phyloP scores from a whole-genome alignment of 345 rosid species.

The Eucalyptus paniculata region DNA sequence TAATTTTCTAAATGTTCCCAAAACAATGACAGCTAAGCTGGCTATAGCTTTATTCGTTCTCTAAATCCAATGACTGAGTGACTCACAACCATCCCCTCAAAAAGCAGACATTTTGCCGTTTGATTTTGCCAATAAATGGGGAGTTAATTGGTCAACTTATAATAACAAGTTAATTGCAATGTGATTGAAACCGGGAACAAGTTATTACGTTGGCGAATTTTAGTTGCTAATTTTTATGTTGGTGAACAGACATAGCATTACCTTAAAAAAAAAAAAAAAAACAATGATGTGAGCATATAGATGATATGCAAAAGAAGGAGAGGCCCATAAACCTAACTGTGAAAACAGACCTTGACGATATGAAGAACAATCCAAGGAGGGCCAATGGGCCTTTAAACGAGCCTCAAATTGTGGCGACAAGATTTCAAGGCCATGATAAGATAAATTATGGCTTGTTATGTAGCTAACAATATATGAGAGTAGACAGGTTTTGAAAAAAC shows the following conservation, averaged over 20 bases:
- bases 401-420: neutral
- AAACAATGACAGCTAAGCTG: neutral
- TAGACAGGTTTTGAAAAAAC: neutral
- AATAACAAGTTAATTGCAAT: neutral
- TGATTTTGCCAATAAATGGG: neutral
- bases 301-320: neutral
- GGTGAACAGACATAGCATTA: neutral
- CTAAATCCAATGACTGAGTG: neutral
- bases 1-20: neutral
- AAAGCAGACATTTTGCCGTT: too few species aligned
- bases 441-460: neutral
- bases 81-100: neutral
- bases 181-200: neutral
- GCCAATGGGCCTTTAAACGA: neutral
- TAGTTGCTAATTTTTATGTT: neutral
- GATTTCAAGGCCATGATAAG: neutral
- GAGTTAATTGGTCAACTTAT: neutral
- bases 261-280: neutral
- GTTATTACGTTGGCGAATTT: neutral
- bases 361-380: neutral
- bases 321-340: neutral
- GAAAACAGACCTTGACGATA: neutral
- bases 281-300: neutral
- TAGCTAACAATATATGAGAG: neutral
- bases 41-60: neutral